Evolutionary conservation across 768 basidiomycete species (phyloP).

Genomic region (Sarcomyxa edulis): DNA sequence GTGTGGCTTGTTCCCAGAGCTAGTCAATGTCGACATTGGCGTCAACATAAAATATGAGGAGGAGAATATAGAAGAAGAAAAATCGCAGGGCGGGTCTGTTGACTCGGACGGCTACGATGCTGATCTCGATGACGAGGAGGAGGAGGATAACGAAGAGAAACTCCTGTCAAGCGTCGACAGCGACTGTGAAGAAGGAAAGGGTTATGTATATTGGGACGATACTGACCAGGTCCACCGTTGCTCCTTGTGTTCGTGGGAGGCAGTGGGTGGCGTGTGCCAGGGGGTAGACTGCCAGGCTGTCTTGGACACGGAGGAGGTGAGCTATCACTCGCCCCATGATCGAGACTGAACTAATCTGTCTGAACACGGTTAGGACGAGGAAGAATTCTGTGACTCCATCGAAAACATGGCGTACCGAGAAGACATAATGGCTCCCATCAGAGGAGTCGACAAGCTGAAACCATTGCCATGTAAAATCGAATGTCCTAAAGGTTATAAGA

Average conservation of each 20-base stretch:
- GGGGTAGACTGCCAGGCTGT: conserved; percentile 16
- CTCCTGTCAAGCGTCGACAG: no score
- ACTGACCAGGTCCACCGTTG: conserved; percentile 18
- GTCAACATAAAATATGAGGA: no score
- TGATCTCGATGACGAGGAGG: no score
- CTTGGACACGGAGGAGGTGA: conserved; percentile 8
- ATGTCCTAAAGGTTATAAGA: conserved; percentile 4
- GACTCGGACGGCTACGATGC: background rate
- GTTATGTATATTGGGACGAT: conserved; percentile 13
- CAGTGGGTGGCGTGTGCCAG: conserved; percentile 23
- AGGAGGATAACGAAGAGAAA: no score
- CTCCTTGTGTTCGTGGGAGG: conserved; percentile 23
- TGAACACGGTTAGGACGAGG: conserved; percentile 1
- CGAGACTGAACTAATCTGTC: background rate
- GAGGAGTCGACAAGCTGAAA: conserved; percentile 19
- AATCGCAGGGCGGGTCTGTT: no score
- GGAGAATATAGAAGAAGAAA: no score
- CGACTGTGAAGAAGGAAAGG: background rate
- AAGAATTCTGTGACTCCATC: conserved; percentile 12
- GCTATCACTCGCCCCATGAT: background rate
- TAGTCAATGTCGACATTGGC: no score
- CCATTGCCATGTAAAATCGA: conserved; percentile 23
- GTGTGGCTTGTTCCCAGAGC: no score
- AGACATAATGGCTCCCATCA: no score
- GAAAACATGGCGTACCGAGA: conserved; percentile 14